Conservation (phyloP, 495 filamentous ascomycete genomes). For the Penicillium soppii region DNA sequence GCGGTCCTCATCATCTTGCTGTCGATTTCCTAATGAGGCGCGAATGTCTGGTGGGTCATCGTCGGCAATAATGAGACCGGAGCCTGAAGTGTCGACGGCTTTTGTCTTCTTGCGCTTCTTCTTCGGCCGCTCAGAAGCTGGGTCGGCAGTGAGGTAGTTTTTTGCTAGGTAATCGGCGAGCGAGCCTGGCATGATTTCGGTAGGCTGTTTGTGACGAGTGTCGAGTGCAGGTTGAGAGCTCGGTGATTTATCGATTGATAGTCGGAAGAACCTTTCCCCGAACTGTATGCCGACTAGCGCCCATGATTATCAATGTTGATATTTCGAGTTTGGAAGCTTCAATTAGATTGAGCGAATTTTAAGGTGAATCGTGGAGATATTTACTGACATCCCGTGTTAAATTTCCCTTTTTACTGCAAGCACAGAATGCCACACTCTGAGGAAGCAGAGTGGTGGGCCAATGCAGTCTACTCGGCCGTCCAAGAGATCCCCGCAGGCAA, state of each 20-base stretch:
- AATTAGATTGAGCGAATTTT: background rate
- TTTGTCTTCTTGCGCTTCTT: slow-evolving; percentile 88
- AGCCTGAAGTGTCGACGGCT: slow-evolving; percentile 46
- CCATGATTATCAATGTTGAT: background rate
- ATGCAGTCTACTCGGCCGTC: slow-evolving; percentile 78
- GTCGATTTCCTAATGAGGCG: slow-evolving; percentile 29
- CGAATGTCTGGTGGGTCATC: slow-evolving; percentile 81
- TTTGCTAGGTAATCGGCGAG: slow-evolving; percentile 89
- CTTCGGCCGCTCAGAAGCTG: slow-evolving; percentile 53
- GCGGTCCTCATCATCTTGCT: slow-evolving; percentile 43
- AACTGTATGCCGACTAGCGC: slow-evolving; percentile 15
- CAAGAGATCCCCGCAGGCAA: slow-evolving; percentile 80
- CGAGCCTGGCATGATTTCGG: slow-evolving; percentile 35
- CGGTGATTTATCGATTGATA: slow-evolving; percentile 27
- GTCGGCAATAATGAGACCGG: slow-evolving; percentile 84
- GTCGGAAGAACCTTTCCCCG: slow-evolving; percentile 22
- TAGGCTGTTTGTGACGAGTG: background rate
- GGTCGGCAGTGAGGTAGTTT: slow-evolving; percentile 86
- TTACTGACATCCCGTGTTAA: too few species aligned
- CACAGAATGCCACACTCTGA: slow-evolving; percentile 67
- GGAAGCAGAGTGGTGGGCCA: slow-evolving; percentile 81
- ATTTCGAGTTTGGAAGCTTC: background rate
- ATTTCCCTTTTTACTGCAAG: background rate
- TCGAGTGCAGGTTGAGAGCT: background rate
- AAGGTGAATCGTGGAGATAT: background rate